Percentiles rank a stretch among this genome's conserved stretches.
These are phyloP conservation scores for Coleophoma crateriformis DNA, from an alignment of 2,329 filamentous ascomycete species.

Conservation along the genomic window DNA sequence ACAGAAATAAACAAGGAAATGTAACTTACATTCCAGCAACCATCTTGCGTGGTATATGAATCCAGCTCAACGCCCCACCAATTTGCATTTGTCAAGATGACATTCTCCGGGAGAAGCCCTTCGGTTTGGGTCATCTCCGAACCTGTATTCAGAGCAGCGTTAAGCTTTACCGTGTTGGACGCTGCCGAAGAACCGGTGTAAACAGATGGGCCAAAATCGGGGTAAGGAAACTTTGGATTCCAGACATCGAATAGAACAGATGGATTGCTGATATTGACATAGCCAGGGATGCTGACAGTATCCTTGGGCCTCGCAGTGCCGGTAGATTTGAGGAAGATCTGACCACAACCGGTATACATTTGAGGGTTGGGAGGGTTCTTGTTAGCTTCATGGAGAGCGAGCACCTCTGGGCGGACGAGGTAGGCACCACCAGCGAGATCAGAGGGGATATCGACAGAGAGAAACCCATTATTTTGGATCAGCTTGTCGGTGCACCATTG, in stretches of 20 bases:
- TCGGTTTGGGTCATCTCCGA: conserved; percentile 29
- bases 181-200: conserved; percentile 9
- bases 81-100: conserved; percentile 63
- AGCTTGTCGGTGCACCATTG: conserved; percentile 69
- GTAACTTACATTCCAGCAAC: conserved; percentile 50
- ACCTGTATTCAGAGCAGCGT: background rate
- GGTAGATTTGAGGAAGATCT: conserved; percentile 55
- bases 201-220: conserved; percentile 48
- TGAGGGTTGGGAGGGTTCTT: conserved; percentile 54
- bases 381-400: conserved; percentile 61
- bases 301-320: conserved; percentile 41
- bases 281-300: conserved; percentile 61
- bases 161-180: background rate
- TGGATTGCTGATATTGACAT: conserved; percentile 48
- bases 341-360: conserved; percentile 68
- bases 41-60: conserved; percentile 45
- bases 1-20: background rate
- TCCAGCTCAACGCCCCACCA: conserved; percentile 63
- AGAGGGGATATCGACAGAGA: conserved; percentile 56
- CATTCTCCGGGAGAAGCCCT: conserved; percentile 48
- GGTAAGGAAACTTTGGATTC: conserved; percentile 46
- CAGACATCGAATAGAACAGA: conserved; percentile 64
- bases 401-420: conserved; percentile 64
- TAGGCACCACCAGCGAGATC: conserved; percentile 62
- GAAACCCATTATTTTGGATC: conserved; percentile 55